These are phyloP conservation scores for Saururus chinensis DNA, from an alignment of 164 flowering plant species.

Conservation along the genomic window DNA sequence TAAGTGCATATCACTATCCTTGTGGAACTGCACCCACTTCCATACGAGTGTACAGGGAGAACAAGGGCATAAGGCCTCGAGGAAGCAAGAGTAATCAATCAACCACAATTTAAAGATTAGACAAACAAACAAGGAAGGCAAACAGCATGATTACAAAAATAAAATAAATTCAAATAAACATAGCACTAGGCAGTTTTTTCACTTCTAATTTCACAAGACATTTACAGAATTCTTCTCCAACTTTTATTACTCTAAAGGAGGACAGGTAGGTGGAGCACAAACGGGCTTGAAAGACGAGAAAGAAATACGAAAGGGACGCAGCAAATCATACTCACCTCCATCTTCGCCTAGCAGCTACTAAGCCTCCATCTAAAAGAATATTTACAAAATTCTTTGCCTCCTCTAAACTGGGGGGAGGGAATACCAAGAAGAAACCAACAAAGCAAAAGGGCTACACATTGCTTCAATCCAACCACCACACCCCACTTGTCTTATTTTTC, in stretches of 20 bases:
- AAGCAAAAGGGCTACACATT: background rate
- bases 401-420: background rate
- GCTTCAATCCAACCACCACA: constrained; percentile 3
- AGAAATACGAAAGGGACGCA: background rate
- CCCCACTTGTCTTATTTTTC: background rate
- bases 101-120: too few species aligned
- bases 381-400: background rate
- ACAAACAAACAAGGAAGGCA: too few species aligned
- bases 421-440: background rate
- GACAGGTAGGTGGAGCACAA: background rate
- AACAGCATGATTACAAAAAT: background rate
- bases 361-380: background rate
- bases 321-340: background rate
- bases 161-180: background rate
- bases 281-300: background rate
- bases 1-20: too few species aligned
- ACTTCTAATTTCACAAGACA: background rate
- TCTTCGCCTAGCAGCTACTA: background rate
- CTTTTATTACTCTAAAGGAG: background rate
- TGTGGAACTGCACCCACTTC: too few species aligned
- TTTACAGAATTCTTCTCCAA: background rate
- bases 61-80: too few species aligned
- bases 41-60: too few species aligned
- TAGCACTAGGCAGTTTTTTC: too few species aligned
- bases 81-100: too few species aligned